Percentiles rank a stretch among this genome's conserved stretches.
These are phyloP conservation scores for Prunus armeniaca DNA, from an alignment of 306 rosid genomes.

Conservation along the genomic window DNA sequence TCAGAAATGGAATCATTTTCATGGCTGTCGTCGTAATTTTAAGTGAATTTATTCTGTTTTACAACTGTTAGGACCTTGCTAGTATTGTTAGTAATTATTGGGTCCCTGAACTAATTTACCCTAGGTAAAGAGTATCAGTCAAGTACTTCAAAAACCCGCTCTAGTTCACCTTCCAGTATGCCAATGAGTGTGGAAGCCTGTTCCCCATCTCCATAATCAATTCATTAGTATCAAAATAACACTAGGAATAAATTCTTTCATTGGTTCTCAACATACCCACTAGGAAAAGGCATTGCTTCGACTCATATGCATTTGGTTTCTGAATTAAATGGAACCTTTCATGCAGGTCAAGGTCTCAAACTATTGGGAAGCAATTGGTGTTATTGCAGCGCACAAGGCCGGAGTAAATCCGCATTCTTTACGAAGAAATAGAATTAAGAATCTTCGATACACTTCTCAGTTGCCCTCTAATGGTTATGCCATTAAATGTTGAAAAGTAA, in stretches of 20 bases:
- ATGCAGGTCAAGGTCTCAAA: conserved; percentile 81
- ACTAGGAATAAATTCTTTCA: neutral
- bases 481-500: neutral
- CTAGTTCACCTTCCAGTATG: no score
- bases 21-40: no score
- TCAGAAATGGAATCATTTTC: neutral
- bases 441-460: conserved; percentile 33
- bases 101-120: no score
- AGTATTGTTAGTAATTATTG: no score
- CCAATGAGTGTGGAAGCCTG: no score
- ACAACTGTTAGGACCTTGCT: no score
- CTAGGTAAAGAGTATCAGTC: no score
- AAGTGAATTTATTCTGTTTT: neutral
- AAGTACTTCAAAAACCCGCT: no score
- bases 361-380: conserved; percentile 95
- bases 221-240: no score
- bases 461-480: conserved; percentile 47
- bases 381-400: conserved; percentile 86
- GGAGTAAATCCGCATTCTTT: conserved; percentile 82
- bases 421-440: conserved; percentile 57
- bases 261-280: neutral
- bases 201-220: no score
- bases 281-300: neutral
- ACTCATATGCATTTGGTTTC: conserved; percentile 20
- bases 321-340: conserved; percentile 20